Evolutionary conservation across 148 eudicot genomes (phyloP).

Genomic region (Rhododendron vialii): DNA sequence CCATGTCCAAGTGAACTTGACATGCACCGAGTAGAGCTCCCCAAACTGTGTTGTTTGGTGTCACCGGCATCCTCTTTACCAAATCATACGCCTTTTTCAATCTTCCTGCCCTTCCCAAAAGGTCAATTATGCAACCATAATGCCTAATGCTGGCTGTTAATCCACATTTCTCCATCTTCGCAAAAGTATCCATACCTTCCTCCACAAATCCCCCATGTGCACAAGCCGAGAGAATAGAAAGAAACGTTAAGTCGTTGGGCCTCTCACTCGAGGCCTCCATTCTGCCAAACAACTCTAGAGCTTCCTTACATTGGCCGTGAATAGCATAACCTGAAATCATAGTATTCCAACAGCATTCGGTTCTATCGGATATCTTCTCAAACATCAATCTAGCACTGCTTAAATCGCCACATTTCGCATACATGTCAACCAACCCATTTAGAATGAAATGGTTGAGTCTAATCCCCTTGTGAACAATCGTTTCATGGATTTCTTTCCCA

Average conservation of each 20-base stretch:
- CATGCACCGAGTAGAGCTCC: constrained; percentile 74
- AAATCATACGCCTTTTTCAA: constrained; percentile 52
- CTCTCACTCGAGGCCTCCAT: constrained; percentile 44
- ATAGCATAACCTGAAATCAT: constrained; percentile 59
- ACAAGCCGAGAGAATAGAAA: constrained; percentile 65
- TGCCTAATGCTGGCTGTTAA: constrained; percentile 42
- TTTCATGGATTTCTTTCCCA: constrained; percentile 48
- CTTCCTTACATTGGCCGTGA: constrained; percentile 51
- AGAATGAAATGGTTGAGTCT: constrained; percentile 39
- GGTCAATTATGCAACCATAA: constrained; percentile 64
- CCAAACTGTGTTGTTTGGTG: constrained; percentile 51
- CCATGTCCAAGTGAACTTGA: constrained; percentile 33
- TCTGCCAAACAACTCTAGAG: constrained; percentile 37
- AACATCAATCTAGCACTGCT: constrained; percentile 45
- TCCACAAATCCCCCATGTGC: constrained; percentile 56
- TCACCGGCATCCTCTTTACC: constrained; percentile 46
- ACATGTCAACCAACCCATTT: constrained; percentile 74
- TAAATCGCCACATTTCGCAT: constrained; percentile 73
- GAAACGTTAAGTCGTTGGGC: constrained; percentile 49
- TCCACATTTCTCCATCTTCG: constrained; percentile 48
- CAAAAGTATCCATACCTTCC: constrained; percentile 51
- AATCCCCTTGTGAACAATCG: constrained; percentile 30
- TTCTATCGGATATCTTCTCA: constrained; percentile 30
- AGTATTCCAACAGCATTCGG: constrained; percentile 52
- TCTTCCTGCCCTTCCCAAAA: constrained; percentile 61